Evolutionary conservation across 2,329 filamentous ascomycete genomes (phyloP).

Genomic region (Alternaria conjuncta): DNA sequence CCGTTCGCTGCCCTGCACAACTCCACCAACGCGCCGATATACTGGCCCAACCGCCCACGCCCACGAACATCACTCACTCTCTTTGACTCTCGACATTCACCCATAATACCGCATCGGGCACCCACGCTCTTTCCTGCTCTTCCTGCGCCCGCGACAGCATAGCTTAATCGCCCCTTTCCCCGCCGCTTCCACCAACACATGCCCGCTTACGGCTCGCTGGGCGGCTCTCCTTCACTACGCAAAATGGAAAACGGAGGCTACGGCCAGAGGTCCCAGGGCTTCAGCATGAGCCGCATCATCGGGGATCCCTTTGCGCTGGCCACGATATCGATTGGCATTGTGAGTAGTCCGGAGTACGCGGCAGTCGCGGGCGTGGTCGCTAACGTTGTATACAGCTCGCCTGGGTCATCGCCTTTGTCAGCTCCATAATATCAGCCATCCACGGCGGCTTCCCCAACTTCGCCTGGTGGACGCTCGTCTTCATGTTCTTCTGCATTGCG

Average conservation of each 20-base stretch:
- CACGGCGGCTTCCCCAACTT: slow-evolving; percentile 75
- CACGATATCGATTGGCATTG: slow-evolving; percentile 88
- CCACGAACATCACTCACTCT: neutral
- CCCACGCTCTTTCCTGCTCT: slow-evolving; percentile 6
- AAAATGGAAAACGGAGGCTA: slow-evolving; percentile 76
- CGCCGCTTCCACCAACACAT: slow-evolving; percentile 59
- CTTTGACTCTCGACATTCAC: neutral
- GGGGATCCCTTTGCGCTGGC: slow-evolving; percentile 96
- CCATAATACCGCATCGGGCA: neutral
- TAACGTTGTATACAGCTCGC: slow-evolving; percentile 70
- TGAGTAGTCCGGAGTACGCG: slow-evolving; percentile 59
- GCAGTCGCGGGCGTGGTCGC: slow-evolving; percentile 18
- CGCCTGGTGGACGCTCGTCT: slow-evolving; percentile 90
- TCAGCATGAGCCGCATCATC: slow-evolving; percentile 86
- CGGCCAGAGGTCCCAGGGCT: slow-evolving; percentile 54
- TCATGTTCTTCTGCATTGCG: slow-evolving; percentile 81
- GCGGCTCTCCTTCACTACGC: slow-evolving; percentile 72
- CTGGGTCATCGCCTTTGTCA: slow-evolving; percentile 91
- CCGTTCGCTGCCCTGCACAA: slow-evolving; percentile 3
- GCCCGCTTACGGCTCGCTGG: slow-evolving; percentile 75
- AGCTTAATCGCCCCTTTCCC: slow-evolving; percentile 6
- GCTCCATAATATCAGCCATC: slow-evolving; percentile 75
- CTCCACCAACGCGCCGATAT: neutral
- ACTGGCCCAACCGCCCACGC: neutral
- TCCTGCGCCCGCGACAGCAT: slow-evolving; percentile 19